Base-by-base conservation (phyloP, 2,329 filamentous ascomycete species). In the Tolypocladium ovalisporum region DNA sequence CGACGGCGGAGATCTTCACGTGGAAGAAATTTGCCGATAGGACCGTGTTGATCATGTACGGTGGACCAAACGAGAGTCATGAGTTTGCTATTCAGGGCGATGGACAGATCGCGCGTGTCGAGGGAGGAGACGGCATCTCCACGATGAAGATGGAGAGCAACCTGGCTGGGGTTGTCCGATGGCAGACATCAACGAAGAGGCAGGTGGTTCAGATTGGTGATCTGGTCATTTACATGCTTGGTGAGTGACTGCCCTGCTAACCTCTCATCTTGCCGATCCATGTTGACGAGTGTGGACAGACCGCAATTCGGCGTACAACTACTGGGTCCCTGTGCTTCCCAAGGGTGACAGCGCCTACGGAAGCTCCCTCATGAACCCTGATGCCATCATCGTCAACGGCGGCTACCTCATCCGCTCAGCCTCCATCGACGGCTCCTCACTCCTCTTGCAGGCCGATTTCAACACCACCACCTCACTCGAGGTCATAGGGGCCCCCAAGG, bases 381-480 rank as follows among this genome's bases (percentile, higher is more conserved):
- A 64, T 1, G 62, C 78, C 70, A 75, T 87, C 22, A 83, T 89
- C 44, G 70, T 86, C 54, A 81, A 85, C 59, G 85, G 80, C 0
- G 81, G 82, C 12, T 87, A 89, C 64, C 76, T 89, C 0, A 67
- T 88, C 39, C 80, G 87, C 8, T 82, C 79, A 0, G 84, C 84
- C 0, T 76, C 77, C 3, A 68, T 86, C 1, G 64, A 79, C 6
- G 82, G 78, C 2, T 73, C 72, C n/a, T 77, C 78, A 1, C 74
- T 93, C 5, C 75, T 80, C 15, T 68, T 93, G 3, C 81, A 80
- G 4, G 89, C 86, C 3, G 89, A 94, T 64, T 77, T 92, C 60
- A 92, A 93, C 63, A 70, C 77, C 0, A 90, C 87, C 0, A 84
- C 85, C 0, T 65, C 80, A 0, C 70, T 93, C 17, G 87, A 91